Base-by-base conservation (phyloP, 306 rosid genomes). In the Cercis canadensis region DNA sequence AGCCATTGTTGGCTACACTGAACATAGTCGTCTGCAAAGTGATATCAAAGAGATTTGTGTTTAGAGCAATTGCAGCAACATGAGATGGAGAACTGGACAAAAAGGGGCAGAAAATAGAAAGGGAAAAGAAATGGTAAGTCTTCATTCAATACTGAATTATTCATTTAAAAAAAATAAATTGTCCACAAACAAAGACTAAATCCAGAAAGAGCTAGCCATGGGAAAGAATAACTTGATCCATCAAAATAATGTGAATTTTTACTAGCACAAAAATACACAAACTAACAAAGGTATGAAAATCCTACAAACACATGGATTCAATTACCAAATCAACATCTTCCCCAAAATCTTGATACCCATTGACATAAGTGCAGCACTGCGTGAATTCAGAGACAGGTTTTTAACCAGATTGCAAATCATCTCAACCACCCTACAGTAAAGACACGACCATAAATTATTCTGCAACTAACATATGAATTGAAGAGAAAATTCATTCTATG, bases 271-370 rank as follows among this genome's bases (percentile, higher is more conserved):
- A 33, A 32, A 33, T 24, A 36, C 49, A 46, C 2, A 44, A 66
- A 46, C 53, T 62, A 49, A 62, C 13, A 12, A 32, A 7, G 18
- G 12, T 44, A 41, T 50, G 40, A 49, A 45, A 14, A 64, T 50
- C 53, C 62, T n/a, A 63, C 47, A 46, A 45, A 61, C 81, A 52
- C 55, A 70, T 32, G n/a, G 47, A 46, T 62, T 60, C 43, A 78
- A 69, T 62, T 81, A 93, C 97, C 98, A 93, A 82, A 62, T 84
- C 75, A 89, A 72, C 94, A 93, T 75, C 70, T 77, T 81, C 65
- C 82, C 79, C 86, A 93, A 87, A 55, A 86, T 88, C 78, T 80
- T 93, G 72, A 90, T 72, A 21, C 89, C 89, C 87, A 84, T 65
- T 17, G 98, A 88, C 97, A 89, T 87, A 65, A 82, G 45, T 64